These are phyloP conservation scores for Linnemannia exigua DNA, from an alignment of 192 early-diverging fungal species.

Conservation along the genomic window DNA sequence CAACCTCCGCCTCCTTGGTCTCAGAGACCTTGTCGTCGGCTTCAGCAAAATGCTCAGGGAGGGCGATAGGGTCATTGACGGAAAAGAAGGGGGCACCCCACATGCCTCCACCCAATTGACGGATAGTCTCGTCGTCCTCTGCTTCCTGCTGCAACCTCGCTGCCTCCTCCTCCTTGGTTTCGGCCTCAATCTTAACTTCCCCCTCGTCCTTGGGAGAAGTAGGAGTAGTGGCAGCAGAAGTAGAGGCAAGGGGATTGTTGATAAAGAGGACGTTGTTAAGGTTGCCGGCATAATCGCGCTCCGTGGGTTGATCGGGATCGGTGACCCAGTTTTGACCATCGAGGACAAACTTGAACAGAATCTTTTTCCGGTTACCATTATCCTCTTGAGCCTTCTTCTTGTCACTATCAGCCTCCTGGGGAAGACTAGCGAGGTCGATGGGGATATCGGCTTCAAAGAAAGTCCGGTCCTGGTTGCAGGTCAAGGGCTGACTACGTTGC, in stretches of 20 bases:
- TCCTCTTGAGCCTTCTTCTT: conserved; percentile 16
- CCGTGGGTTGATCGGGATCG: conserved; percentile 26
- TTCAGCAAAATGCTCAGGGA: conserved; percentile 42
- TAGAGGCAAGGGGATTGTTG: neutral
- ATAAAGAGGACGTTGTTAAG: conserved; percentile 40
- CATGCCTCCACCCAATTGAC: conserved; percentile 27
- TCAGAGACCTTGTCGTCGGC: neutral
- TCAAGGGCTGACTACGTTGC: conserved; percentile 32
- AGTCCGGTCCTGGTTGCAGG: conserved; percentile 6
- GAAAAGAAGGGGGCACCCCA: conserved; percentile 43
- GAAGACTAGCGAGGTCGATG: neutral
- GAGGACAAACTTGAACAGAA: conserved; percentile 54
- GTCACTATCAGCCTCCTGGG: neutral
- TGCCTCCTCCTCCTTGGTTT: conserved; percentile 28
- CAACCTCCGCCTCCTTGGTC: neutral
- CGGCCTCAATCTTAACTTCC: neutral
- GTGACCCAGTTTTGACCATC: conserved; percentile 44
- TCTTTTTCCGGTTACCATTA: conserved; percentile 12
- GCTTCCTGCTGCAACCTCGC: conserved; percentile 34
- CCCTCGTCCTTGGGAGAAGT: neutral
- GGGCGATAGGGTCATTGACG: conserved; percentile 26
- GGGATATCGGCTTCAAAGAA: conserved; percentile 28
- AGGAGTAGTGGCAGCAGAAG: neutral
- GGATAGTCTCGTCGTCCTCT: conserved; percentile 46
- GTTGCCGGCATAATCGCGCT: conserved; percentile 46